Base-by-base conservation (phyloP, 2,329 filamentous ascomycete species). In the Lasiodiplodia citricola region DNA sequence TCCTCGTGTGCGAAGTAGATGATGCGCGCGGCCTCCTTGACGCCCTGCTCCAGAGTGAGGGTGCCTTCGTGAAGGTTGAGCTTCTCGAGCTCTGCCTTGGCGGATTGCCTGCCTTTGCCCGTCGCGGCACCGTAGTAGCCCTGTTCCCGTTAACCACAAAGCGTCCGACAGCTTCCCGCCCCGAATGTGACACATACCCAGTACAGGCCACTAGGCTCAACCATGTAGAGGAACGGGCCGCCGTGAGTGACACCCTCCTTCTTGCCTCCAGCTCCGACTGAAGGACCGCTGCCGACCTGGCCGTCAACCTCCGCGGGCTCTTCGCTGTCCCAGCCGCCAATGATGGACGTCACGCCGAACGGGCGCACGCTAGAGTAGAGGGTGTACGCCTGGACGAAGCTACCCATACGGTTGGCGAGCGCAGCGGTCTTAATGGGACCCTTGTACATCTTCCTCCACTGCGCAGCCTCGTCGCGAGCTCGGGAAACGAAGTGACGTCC, bases 81-180 rank as follows among this genome's bases (percentile, higher is more conserved):
- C 87, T 99, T 99, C 88, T 99, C 96, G 70, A 99, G 88, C 85
- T 99, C 96, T 10, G 95, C 94, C 87, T 99, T 99, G 78, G 96
- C 96, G 66, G 94, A 91, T 84, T 99, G 96, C 75, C 96, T 88
- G 71, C 96, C 96, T 84, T 99, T 99, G 78, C 96, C 96, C 16
- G 96, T 97, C 62, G 96, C 96, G 50, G 96, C 96, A 75, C 96
- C 96, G 81, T 97, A 97, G 87, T 99, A 99, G 70, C 96, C 96
- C 87, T 89, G 66, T 37, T 52, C 38, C 62, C 54, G 68, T 70
- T 55, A 72, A 64, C 52, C 21, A 25, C 35, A 71, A 51, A 62
- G 28, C 7, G 41, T 28, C 28, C 25, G 11, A 18, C n/a, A 35
- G 21, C 16, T 37, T 16, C 50, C 31, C 63, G 16, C 51, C 47